Percentiles rank a stretch among this genome's conserved stretches.
phyloP scores from a whole-genome alignment of 106 monocot genomes.

The Ottelia alismoides region DNA sequence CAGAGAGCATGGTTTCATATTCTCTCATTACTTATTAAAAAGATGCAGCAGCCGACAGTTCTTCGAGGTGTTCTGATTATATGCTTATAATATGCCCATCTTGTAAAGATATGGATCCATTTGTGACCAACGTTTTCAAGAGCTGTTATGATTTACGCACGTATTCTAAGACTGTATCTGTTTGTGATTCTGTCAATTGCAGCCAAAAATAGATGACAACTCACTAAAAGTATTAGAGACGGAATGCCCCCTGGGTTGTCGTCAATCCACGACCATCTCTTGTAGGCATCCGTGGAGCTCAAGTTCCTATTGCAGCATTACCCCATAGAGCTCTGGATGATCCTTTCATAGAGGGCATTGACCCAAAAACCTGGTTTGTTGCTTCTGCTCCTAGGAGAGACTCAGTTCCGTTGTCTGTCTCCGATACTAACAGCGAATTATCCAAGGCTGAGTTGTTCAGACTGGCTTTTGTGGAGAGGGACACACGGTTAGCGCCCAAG shows the following conservation, averaged over 20 bases:
- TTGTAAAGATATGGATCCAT: too few species aligned
- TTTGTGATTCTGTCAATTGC: slow-evolving; percentile 2
- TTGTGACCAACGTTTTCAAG: too few species aligned
- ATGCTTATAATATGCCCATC: too few species aligned
- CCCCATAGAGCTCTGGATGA: slow-evolving; percentile 45
- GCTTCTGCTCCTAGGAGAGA: not conserved
- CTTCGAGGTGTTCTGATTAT: too few species aligned
- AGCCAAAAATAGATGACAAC: slow-evolving; percentile 77
- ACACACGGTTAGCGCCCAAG: slow-evolving; percentile 74
- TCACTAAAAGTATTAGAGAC: slow-evolving; percentile 37
- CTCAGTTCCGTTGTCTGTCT: not conserved
- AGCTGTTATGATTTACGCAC: too few species aligned
- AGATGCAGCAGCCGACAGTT: too few species aligned
- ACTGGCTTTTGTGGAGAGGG: slow-evolving; percentile 80
- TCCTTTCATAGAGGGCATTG: slow-evolving; percentile 42
- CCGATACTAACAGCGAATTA: slow-evolving; percentile 20
- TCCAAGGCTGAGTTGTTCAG: slow-evolving; percentile 75
- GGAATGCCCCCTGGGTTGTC: slow-evolving; percentile 71
- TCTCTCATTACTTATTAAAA: too few species aligned
- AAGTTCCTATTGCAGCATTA: slow-evolving; percentile 51
- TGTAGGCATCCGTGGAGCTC: slow-evolving; percentile 20
- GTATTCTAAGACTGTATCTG: not conserved
- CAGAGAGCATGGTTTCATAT: too few species aligned
- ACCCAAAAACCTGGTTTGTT: slow-evolving; percentile 62
- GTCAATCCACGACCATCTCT: slow-evolving; percentile 58